phyloP scores from a whole-genome alignment of 129 eudicot species.

The Helianthus tuberosus region DNA sequence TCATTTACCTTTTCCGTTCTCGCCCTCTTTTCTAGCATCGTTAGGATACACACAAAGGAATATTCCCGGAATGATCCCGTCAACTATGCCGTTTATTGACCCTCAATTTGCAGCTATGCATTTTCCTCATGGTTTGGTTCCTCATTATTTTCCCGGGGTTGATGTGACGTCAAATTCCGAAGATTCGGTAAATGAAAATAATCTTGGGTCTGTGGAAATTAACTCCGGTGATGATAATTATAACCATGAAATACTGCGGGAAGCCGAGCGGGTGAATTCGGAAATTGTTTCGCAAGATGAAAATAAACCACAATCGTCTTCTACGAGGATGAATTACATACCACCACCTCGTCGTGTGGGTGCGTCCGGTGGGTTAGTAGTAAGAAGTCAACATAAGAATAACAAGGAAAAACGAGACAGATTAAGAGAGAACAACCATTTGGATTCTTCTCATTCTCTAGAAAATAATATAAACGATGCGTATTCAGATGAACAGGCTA shows the following conservation, averaged over 20 bases:
- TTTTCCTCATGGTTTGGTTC: constrained; percentile 67
- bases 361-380: constrained; percentile 50
- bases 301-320: constrained; percentile 42
- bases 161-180: constrained; percentile 47
- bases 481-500: constrained; percentile 61
- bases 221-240: constrained; percentile 41
- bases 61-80: constrained; percentile 65
- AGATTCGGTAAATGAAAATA: constrained; percentile 48
- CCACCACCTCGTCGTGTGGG: constrained; percentile 63
- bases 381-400: constrained; percentile 53
- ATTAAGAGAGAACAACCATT: constrained; percentile 35
- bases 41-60: constrained; percentile 71
- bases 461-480: constrained; percentile 47
- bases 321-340: constrained; percentile 44
- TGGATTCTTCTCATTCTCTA: constrained; percentile 42
- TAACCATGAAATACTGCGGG: constrained; percentile 66
- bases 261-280: constrained; percentile 46
- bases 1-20: constrained; percentile 64
- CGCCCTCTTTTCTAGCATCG: constrained; percentile 70
- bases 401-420: constrained; percentile 55
- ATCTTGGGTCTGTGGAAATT: constrained; percentile 35
- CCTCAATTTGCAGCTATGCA: constrained; percentile 66
- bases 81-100: constrained; percentile 60
- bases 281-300: constrained; percentile 46
- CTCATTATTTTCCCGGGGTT: constrained; percentile 68